phyloP scores from a whole-genome alignment of 2,329 filamentous ascomycete species.

The Lecanicillium sp. region DNA sequence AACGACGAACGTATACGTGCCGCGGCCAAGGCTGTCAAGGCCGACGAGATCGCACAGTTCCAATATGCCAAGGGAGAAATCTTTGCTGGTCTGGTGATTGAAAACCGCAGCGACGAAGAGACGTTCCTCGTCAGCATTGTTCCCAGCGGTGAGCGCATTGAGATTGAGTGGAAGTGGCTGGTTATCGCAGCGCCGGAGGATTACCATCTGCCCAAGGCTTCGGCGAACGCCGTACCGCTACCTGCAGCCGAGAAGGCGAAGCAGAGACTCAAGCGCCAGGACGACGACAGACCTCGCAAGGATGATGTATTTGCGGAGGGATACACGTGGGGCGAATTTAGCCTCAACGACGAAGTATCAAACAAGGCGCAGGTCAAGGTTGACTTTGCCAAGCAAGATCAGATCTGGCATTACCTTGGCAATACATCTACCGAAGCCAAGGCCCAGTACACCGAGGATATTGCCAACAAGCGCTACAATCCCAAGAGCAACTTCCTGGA shows the following conservation, averaged over 20 bases:
- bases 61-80: constrained; percentile 82
- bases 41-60: constrained; percentile 76
- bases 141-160: constrained; percentile 70
- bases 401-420: constrained; percentile 85
- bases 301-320: constrained; percentile 63
- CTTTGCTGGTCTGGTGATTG: constrained; percentile 80
- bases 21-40: constrained; percentile 61
- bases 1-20: constrained; percentile 61
- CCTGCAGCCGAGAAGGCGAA: constrained; percentile 57
- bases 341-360: constrained; percentile 50
- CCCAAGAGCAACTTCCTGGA: constrained; percentile 67
- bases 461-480: constrained; percentile 53
- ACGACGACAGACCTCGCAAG: constrained; percentile 56
- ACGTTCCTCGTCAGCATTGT: constrained; percentile 75
- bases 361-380: constrained; percentile 62
- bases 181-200: constrained; percentile 66
- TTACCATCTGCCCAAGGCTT: constrained; percentile 68
- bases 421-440: constrained; percentile 82
- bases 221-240: constrained; percentile 64
- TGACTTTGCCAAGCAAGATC: constrained; percentile 64
- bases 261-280: constrained; percentile 59
- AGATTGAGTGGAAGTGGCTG: constrained; percentile 82
- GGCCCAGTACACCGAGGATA: constrained; percentile 84
- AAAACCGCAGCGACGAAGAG: constrained; percentile 72
- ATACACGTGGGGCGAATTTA: constrained; percentile 75